Conservation (phyloP, 2,329 filamentous ascomycete species). For the Sordariomycetes sp. region DNA sequence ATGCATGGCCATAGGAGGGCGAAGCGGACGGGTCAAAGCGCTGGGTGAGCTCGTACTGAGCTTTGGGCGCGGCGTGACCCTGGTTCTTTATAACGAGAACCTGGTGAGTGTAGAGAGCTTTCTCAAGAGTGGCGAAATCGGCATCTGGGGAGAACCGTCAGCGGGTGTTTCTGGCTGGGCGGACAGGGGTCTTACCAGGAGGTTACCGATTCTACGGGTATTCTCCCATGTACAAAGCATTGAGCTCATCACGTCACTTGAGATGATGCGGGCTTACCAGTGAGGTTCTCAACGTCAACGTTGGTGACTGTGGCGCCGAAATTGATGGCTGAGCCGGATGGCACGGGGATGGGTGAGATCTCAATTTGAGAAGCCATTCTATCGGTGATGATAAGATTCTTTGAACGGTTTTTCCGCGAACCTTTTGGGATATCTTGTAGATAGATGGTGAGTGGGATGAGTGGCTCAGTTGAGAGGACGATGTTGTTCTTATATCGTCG, state of each 20-base stretch:
- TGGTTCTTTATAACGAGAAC: slow-evolving; percentile 66
- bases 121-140: slow-evolving; percentile 54
- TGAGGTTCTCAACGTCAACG: slow-evolving; percentile 52
- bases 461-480: too few species aligned
- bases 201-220: slow-evolving; percentile 54
- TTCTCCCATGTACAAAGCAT: slow-evolving; percentile 40
- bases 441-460: too few species aligned
- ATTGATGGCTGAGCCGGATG: slow-evolving; percentile 25
- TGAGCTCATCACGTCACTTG: slow-evolving; percentile 1
- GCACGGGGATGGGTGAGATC: not conserved
- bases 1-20: slow-evolving; percentile 65
- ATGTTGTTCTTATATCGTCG: too few species aligned
- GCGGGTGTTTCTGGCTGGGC: slow-evolving; percentile 2
- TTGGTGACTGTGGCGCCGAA: slow-evolving; percentile 54
- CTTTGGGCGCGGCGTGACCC: slow-evolving; percentile 51
- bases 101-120: slow-evolving; percentile 59
- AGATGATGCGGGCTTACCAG: slow-evolving; percentile 35
- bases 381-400: too few species aligned
- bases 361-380: too few species aligned
- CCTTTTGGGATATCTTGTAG: too few species aligned
- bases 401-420: too few species aligned
- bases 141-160: slow-evolving; percentile 33
- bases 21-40: slow-evolving; percentile 60
- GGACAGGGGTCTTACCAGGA: slow-evolving; percentile 35
- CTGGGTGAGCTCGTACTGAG: slow-evolving; percentile 66